Evolutionary conservation across 352 stramenopile species (phyloP).

Genomic region (Phytophthora meadii): DNA sequence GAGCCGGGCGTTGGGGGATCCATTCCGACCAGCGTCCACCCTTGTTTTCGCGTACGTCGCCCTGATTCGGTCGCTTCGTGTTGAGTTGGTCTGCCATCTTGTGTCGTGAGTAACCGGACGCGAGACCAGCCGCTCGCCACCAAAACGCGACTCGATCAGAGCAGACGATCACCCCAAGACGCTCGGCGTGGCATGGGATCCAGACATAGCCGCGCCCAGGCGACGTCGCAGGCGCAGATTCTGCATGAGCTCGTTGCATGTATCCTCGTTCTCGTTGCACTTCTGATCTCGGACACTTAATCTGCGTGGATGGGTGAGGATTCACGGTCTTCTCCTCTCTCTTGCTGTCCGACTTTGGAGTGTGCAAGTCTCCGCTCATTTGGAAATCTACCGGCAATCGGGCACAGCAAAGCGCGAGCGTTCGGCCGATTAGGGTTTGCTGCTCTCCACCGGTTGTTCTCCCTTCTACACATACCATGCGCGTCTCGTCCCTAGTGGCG

Average conservation of each 20-base stretch:
- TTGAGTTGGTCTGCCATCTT: slow-evolving; percentile 9
- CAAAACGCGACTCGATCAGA: slow-evolving; percentile 3
- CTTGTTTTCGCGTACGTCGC: slow-evolving; percentile 22
- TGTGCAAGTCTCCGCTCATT: slow-evolving; percentile 17
- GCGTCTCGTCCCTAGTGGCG: slow-evolving; percentile 14
- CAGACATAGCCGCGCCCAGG: slow-evolving; percentile 28
- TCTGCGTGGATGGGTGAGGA: slow-evolving; percentile 21
- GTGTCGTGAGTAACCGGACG: slow-evolving; percentile 14
- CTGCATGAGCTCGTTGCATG: slow-evolving; percentile 11
- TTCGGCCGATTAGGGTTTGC: slow-evolving; percentile 15
- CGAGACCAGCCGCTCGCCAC: slow-evolving; percentile 8
- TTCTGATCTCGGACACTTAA: slow-evolving; percentile 24
- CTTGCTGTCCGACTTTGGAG: slow-evolving; percentile 10
- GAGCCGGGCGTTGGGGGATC: slow-evolving; percentile 18
- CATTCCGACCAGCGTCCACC: slow-evolving; percentile 18
- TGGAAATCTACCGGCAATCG: slow-evolving; percentile 21
- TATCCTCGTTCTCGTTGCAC: slow-evolving; percentile 1
- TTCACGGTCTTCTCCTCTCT: slow-evolving; percentile 16
- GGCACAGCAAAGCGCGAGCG: slow-evolving; percentile 10
- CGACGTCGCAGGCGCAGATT: slow-evolving; percentile 33
- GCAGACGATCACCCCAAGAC: slow-evolving; percentile 6
- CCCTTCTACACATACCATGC: slow-evolving; percentile 25
- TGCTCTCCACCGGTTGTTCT: slow-evolving; percentile 16
- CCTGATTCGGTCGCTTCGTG: slow-evolving; percentile 18
- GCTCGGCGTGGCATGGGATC: slow-evolving; percentile 26